Evolutionary conservation across 371 early-diverging fungal species (phyloP), one percentile per base, ranked within the genome.

Genomic region (Rhizomucor miehei): DNA sequence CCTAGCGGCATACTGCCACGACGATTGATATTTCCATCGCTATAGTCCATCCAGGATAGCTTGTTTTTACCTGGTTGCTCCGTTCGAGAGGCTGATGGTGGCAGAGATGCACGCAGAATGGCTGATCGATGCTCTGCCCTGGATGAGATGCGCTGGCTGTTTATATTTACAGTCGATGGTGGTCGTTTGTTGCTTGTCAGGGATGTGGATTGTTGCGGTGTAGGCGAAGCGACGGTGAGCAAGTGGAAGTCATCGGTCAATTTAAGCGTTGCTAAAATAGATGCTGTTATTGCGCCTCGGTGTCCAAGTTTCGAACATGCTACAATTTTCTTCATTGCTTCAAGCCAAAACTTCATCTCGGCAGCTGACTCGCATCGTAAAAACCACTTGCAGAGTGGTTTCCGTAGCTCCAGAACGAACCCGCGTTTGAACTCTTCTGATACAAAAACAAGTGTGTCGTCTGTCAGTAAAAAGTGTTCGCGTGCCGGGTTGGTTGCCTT

Each of bases 381-480:
- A 61, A 60, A 65, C 75, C 75, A 75, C 44, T 60, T 66, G 35
- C 49, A 65, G 17, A 65, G 51, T 3, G 77, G 73, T 36, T 76
- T 76, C 39, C 71, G 59, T 34, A 76, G 36, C 54, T 76, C 77
- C 16, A 76, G 59, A 14, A 71, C 71, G 48, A 54, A 73, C 0
- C 66, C 60, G 35, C 68, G 71, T 52, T 71, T 68, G 40, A 73
- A 76, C 35, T 70, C 71, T 62, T 76, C 77, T 1, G 73, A 66
- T 3, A 73, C 69, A 57, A 76, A 76, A 1, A 73, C 69, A 54
- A 68, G 63, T 1, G 77, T 76, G 38, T 76, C 73, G 16, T 65
- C 62, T 1, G 77, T 71, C 19, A 76, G 47, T 10, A 63, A 35
- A 56, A 76, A 73, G 20, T 73, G 67, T n/a, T 76, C 77, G 29